Conservation (phyloP, 805 yeast genomes). For the Barnettozyma wickerhamii region DNA sequence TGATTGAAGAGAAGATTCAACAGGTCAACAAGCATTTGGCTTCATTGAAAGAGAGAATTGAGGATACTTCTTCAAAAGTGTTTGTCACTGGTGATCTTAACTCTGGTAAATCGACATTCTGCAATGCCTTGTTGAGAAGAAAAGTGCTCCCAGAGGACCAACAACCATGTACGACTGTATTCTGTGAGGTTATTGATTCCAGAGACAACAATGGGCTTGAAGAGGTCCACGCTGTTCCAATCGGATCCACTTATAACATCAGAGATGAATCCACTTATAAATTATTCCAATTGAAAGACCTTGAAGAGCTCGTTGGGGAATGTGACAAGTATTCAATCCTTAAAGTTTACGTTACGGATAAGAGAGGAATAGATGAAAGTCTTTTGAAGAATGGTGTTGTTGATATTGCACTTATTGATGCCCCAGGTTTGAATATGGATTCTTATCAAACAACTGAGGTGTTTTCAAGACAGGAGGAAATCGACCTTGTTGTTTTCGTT, state of each 20-base stretch:
- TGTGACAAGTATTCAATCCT: constrained; percentile 68
- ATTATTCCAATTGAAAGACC: constrained; percentile 44
- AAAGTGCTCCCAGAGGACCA: constrained; percentile 90
- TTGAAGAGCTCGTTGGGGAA: constrained; percentile 68
- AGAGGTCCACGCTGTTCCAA: constrained; percentile 88
- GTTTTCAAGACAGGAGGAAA: constrained; percentile 94
- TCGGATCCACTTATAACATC: constrained; percentile 37
- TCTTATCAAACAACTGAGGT: constrained; percentile 92
- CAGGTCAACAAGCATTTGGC: constrained; percentile 64
- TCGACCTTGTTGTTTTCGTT: constrained; percentile 92
- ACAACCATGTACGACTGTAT: constrained; percentile 95
- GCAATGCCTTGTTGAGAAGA: constrained; percentile 81
- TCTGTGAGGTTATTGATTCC: constrained; percentile 90
- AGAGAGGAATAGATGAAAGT: constrained; percentile 60
- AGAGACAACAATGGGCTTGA: constrained; percentile 69
- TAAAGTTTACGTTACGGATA: constrained; percentile 78
- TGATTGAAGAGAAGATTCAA: constrained; percentile 63
- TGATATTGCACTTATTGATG: constrained; percentile 90
- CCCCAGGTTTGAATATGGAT: constrained; percentile 94
- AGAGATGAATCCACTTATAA: constrained; percentile 65
- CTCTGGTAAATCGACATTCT: constrained; percentile 94
- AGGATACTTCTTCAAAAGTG: constrained; percentile 89
- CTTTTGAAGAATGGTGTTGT: constrained; percentile 84
- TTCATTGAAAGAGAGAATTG: constrained; percentile 76
- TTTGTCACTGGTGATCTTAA: constrained; percentile 96